phyloP scores from a whole-genome alignment of 1,284 basidiomycete species.

The Ceratobasidium papillatum region DNA sequence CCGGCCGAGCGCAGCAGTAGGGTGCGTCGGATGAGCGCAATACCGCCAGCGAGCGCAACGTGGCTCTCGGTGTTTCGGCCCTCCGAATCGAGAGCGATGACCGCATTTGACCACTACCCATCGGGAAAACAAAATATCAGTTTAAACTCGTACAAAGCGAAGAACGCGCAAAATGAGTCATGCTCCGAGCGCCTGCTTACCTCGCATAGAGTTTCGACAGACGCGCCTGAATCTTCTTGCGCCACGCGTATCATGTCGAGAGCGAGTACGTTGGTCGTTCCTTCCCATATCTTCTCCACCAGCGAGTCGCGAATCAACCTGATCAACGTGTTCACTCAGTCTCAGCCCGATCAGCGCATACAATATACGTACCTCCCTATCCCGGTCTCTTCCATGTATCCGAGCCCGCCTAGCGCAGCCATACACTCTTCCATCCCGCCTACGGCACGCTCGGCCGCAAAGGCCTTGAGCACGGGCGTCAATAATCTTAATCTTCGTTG shows the following conservation, averaged over 20 bases:
- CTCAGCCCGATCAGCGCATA: background rate
- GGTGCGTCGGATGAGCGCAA: slow-evolving; percentile 39
- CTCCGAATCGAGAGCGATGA: slow-evolving; percentile 51
- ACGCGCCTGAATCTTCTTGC: slow-evolving; percentile 49
- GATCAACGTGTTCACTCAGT: slow-evolving; percentile 14
- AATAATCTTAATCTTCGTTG: slow-evolving; percentile 66
- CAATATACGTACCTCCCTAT: slow-evolving; percentile 61
- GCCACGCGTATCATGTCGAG: slow-evolving; percentile 70
- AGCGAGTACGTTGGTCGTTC: slow-evolving; percentile 70
- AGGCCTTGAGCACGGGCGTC: slow-evolving; percentile 77
- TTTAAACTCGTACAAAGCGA: background rate
- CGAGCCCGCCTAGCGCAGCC: slow-evolving; percentile 77
- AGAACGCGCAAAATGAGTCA: background rate
- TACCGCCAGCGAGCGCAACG: background rate
- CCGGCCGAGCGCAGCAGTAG: slow-evolving; percentile 51
- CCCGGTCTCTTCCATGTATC: slow-evolving; percentile 83
- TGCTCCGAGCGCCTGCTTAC: background rate
- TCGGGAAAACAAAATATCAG: background rate
- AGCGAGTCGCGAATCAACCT: slow-evolving; percentile 69
- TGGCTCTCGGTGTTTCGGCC: background rate
- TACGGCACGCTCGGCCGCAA: slow-evolving; percentile 69
- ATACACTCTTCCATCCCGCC: slow-evolving; percentile 77
- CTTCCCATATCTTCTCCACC: slow-evolving; percentile 87
- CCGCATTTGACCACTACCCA: slow-evolving; percentile 65
- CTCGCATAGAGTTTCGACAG: slow-evolving; percentile 4